phyloP scores from a whole-genome alignment of 2,329 filamentous ascomycete genomes.

The Aureobasidium lini region DNA sequence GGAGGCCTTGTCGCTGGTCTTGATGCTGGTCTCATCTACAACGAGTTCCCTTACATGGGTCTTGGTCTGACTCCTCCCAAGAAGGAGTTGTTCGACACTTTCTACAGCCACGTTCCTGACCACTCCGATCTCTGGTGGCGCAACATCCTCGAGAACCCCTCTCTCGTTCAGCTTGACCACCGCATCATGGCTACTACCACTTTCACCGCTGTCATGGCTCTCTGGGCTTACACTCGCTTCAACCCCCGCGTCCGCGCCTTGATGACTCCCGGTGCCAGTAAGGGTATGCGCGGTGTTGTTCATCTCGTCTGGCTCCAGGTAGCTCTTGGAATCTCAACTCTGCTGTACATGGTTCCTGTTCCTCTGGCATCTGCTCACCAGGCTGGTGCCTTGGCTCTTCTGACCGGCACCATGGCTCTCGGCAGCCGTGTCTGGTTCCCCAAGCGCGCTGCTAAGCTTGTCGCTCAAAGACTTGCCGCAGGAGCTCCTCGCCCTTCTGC shows the following conservation, averaged over 20 bases:
- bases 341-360: constrained; percentile 89
- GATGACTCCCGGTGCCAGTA: constrained; percentile 54
- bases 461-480: constrained; percentile 21
- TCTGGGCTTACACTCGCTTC: constrained; percentile 74
- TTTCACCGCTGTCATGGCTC: constrained; percentile 68
- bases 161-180: constrained; percentile 91
- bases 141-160: constrained; percentile 96
- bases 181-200: constrained; percentile 85
- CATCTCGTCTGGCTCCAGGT: constrained; percentile 79
- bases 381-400: constrained; percentile 75
- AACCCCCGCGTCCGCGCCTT: constrained; percentile 54
- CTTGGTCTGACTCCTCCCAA: constrained; percentile 71
- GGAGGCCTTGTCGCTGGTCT: constrained; percentile 89
- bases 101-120: constrained; percentile 75
- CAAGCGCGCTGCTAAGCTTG: constrained; percentile 30
- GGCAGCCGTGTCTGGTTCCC: constrained; percentile 72
- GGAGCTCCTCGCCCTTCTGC: constrained; percentile 13
- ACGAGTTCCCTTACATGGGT: constrained; percentile 97
- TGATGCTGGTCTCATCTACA: constrained; percentile 95
- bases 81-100: constrained; percentile 74
- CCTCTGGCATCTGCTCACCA: constrained; percentile 86
- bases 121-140: constrained; percentile 86
- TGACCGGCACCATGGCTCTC: constrained; percentile 75
- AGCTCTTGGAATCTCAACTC: constrained; percentile 76
- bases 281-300: constrained; percentile 70